A percentile compares a stretch with the other conserved stretches of the same genome.
phyloP scores from a whole-genome alignment of 1,284 basidiomycete species.

The Leccinum fallax region DNA sequence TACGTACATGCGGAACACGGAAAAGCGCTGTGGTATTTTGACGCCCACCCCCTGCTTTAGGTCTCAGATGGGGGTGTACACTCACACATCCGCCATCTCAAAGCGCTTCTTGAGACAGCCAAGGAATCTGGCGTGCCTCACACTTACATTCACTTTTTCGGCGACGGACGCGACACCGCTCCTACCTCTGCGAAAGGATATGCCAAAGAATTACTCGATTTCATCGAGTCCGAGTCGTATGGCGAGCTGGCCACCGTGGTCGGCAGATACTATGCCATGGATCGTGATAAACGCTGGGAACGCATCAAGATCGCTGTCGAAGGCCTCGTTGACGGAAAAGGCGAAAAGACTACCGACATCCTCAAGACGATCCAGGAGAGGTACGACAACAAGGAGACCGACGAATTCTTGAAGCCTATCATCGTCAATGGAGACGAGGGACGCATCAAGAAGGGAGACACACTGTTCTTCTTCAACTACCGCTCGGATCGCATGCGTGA shows the following conservation, averaged over 20 bases:
- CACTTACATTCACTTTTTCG: conserved; percentile 89
- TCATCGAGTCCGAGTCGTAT: conserved; percentile 74
- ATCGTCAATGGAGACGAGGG: conserved; percentile 80
- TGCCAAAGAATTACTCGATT: conserved; percentile 74
- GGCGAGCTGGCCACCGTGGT: conserved; percentile 80
- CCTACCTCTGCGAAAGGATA: conserved; percentile 77
- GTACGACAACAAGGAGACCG: conserved; percentile 83
- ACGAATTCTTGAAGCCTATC: conserved; percentile 93
- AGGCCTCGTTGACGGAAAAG: conserved; percentile 74
- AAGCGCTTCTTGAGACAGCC: conserved; percentile 84
- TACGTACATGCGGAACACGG: conserved; percentile 39
- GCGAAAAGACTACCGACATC: conserved; percentile 63
- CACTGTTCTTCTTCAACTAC: conserved; percentile 94
- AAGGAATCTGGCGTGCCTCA: conserved; percentile 83
- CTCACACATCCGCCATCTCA: conserved; percentile 87
- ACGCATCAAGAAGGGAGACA: conserved; percentile 79
- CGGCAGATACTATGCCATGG: conserved; percentile 94
- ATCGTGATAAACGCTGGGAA: conserved; percentile 95
- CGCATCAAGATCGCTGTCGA: conserved; percentile 87
- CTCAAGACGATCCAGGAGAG: conserved; percentile 70
- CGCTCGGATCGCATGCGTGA: conserved; percentile 94
- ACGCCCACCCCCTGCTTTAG: conserved; percentile 38
- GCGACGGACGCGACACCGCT: conserved; percentile 89
- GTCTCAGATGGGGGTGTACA: conserved; percentile 94
- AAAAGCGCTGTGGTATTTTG: not conserved